Base-by-base conservation (phyloP, 345 rosid genomes). In the Zanthoxylum bungeanum region DNA sequence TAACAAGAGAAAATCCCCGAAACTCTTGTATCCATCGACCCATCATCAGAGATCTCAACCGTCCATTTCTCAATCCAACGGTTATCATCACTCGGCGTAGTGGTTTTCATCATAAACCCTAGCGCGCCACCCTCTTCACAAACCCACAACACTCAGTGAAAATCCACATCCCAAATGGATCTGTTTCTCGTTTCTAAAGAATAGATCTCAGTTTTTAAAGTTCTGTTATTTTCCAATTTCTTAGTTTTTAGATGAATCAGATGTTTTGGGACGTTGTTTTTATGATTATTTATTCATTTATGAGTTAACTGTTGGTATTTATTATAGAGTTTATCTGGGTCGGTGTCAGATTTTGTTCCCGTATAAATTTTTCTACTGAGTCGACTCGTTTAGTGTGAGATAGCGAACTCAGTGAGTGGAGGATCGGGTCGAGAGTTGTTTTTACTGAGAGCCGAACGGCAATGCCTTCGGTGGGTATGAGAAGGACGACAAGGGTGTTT, bases 381-480 rank as follows among this genome's bases (percentile, higher is more conserved):
- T 73, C 53, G 39, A 25, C 68, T 61, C 73, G 72, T 57, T n/a
- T n/a, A 16, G 37, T 8, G 16, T 58, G 10, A 39, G 25, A 34
- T 8, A 53, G n/a, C n/a, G n/a, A 57, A 69, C 75, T 46, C 74
- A 69, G 70, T 30, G 44, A 49, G 30, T 60, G 11, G n/a, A n/a
- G 71, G 76, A 77, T 71, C 71, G 60, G 19, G 76, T 21, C 39
- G 10, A 39, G 61, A 44, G 66, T 56, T 25, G 55, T 81, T 62
- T 37, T 59, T 25, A 36, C 44, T n/a, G 16, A 77, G 68, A 73
- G 69, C 71, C 79, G 71, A 36, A 57, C 75, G 78, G 88, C 76
- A 70, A 93, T 96, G 99, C 98, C 98, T 71, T 85, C 96, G 21
- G 99, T 82, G 24, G 92, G 89, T 51, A 78, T 88, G 93, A 86